Percentiles rank a stretch among this genome's conserved stretches.
Conservation (phyloP, 225 moss, liverwort and hornwort genomes). For the Climacium dendroides region DNA sequence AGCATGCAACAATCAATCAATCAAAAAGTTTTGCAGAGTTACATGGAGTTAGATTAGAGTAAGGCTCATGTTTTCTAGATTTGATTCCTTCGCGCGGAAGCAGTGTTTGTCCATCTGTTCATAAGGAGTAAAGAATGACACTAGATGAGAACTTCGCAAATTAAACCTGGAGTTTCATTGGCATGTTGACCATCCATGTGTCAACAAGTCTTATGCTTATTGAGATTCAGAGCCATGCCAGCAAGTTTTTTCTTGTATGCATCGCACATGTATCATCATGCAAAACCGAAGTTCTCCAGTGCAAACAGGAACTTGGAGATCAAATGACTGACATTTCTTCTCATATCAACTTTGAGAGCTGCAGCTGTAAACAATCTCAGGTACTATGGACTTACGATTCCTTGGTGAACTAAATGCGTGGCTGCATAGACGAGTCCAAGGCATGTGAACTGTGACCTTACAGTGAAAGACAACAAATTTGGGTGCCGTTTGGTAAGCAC, state of each 20-base stretch:
- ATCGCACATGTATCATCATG: neutral
- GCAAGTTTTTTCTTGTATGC: neutral
- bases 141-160: neutral
- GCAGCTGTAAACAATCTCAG: neutral
- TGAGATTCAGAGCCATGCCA: neutral
- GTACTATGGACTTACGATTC: neutral
- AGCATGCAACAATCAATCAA: neutral
- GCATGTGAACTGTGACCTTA: neutral
- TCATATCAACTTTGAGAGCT: neutral
- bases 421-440: neutral
- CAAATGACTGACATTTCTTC: neutral
- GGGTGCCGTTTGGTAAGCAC: neutral
- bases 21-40: neutral
- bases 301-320: neutral
- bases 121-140: neutral
- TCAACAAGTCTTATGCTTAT: neutral
- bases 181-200: neutral
- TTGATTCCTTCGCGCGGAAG: neutral
- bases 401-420: neutral
- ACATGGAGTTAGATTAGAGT: neutral
- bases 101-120: neutral
- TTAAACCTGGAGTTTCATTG: neutral
- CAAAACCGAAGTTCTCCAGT: neutral
- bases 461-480: neutral
- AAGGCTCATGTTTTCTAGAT: neutral